Conservation (phyloP, 2,329 filamentous ascomycete genomes). For the Venturia nashicola region DNA sequence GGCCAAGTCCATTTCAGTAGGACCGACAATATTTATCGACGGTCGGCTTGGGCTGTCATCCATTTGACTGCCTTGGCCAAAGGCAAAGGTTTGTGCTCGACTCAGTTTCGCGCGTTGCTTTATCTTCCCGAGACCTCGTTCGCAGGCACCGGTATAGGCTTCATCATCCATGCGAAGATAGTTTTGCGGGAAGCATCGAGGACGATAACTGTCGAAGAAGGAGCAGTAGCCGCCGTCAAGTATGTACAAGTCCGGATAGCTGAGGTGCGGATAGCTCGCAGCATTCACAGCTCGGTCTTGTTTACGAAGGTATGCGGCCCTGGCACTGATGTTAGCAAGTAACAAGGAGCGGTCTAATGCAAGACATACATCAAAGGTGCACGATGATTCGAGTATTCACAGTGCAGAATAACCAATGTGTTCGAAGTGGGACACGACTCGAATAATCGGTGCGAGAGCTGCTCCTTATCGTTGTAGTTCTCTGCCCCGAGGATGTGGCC, state of each 20-base stretch:
- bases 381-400: constrained; percentile 94
- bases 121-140: constrained; percentile 86
- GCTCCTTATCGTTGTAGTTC: constrained; percentile 96
- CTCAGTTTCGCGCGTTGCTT: constrained; percentile 78
- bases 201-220: constrained; percentile 71
- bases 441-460: constrained; percentile 70
- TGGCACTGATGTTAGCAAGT: constrained; percentile 15
- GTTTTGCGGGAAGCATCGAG: constrained; percentile 81
- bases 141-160: constrained; percentile 83
- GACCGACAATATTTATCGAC: constrained; percentile 13
- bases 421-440: constrained; percentile 49
- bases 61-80: constrained; percentile 60
- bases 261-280: constrained; percentile 74
- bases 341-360: background rate
- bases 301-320: constrained; percentile 78
- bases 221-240: constrained; percentile 91
- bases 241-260: constrained; percentile 96
- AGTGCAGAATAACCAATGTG: constrained; percentile 85
- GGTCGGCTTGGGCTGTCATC: constrained; percentile 45
- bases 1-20: constrained; percentile 23
- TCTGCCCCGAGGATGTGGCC: constrained; percentile 88
- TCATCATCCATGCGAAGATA: constrained; percentile 95
- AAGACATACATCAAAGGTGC: constrained; percentile 69
- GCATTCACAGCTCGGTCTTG: constrained; percentile 78
- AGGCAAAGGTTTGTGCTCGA: constrained; percentile 88